Conservation (phyloP, 2,329 filamentous ascomycete genomes). For the Sporothrix protearum region DNA sequence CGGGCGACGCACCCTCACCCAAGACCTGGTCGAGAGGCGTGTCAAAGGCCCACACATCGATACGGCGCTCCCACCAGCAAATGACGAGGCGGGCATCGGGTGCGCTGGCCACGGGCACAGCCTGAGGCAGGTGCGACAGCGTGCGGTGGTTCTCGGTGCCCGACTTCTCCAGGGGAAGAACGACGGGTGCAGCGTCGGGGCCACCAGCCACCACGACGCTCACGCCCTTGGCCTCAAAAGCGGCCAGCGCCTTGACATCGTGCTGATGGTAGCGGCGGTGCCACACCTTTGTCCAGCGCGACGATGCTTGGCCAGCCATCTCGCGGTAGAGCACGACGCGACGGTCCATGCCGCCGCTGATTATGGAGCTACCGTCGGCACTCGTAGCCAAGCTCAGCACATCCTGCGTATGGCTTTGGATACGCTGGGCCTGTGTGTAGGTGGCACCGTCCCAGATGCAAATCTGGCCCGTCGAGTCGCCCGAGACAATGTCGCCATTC, state of each 20-base stretch:
- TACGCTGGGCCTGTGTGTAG: constrained; percentile 79
- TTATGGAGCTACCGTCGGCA: constrained; percentile 72
- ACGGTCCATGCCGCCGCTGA: constrained; percentile 90
- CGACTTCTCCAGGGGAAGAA: constrained; percentile 74
- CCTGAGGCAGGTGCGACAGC: constrained; percentile 79
- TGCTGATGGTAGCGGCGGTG: constrained; percentile 86
- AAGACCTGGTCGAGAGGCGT: constrained; percentile 47
- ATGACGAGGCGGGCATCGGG: constrained; percentile 70
- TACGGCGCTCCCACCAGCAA: constrained; percentile 87
- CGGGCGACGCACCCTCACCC: constrained; percentile 40
- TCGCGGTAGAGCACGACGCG: constrained; percentile 79
- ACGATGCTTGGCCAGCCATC: constrained; percentile 43
- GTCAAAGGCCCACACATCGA: constrained; percentile 71
- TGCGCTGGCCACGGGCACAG: constrained; percentile 69
- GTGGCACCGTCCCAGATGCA: constrained; percentile 92
- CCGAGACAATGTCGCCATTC: constrained; percentile 87
- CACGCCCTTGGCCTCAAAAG: constrained; percentile 77
- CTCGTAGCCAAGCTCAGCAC: constrained; percentile 83
- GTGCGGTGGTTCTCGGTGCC: constrained; percentile 76
- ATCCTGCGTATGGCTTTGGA: constrained; percentile 85
- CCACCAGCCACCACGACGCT: constrained; percentile 91
- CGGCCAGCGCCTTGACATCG: constrained; percentile 91
- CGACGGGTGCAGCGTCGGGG: constrained; percentile 77
- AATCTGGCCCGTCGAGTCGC: constrained; percentile 90
- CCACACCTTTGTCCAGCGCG: constrained; percentile 78